Evolutionary conservation across 2,329 filamentous ascomycete genomes (phyloP).

Genomic region (Calycina marina): DNA sequence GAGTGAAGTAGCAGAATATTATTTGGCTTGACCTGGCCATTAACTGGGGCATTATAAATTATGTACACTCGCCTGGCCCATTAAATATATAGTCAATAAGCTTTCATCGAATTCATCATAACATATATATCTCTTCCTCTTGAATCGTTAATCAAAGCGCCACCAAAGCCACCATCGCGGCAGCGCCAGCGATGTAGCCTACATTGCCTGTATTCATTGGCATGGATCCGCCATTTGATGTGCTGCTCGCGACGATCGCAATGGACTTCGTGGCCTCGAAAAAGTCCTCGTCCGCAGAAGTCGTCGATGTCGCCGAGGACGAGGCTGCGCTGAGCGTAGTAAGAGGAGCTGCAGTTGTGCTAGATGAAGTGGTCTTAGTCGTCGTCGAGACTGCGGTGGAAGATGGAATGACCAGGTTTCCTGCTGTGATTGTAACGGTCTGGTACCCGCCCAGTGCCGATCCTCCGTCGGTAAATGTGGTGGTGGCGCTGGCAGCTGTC

Average conservation of each 20-base stretch:
- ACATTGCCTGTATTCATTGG: not conserved
- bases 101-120: not conserved
- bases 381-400: not conserved
- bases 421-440: conserved; percentile 13
- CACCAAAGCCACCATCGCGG: not conserved
- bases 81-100: not conserved
- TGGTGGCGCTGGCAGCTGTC: conserved; percentile 1
- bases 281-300: not conserved
- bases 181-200: not conserved
- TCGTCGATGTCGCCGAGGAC: not conserved
- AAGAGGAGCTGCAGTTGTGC: not conserved
- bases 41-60: not conserved
- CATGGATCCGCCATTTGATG: not conserved
- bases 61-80: not conserved
- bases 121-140: not conserved
- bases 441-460: conserved; percentile 1
- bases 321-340: not conserved
- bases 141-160: not conserved
- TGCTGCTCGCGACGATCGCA: not conserved
- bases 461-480: conserved; percentile 1
- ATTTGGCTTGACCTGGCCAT: too few species aligned
- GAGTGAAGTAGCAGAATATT: too few species aligned
- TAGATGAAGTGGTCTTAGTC: not conserved
- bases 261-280: not conserved
- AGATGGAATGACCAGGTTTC: not conserved